These are phyloP conservation scores for Colletotrichum trifolii DNA, from an alignment of 2,329 filamentous ascomycete species.

Conservation along the genomic window DNA sequence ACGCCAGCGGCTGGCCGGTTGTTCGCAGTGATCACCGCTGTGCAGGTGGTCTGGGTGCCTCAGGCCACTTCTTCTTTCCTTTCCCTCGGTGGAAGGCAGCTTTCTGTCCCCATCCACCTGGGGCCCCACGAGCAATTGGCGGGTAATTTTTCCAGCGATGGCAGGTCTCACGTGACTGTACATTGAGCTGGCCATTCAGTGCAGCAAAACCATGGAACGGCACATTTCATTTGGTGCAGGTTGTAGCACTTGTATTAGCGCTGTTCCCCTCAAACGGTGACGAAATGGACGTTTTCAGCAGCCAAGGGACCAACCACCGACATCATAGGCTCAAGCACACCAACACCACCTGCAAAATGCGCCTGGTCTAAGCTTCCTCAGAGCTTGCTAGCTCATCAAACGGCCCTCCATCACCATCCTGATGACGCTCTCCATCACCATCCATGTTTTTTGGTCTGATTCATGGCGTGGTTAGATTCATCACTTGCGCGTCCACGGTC, in stretches of 20 bases:
- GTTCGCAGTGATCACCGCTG: conserved; percentile 30
- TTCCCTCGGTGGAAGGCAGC: conserved; percentile 2
- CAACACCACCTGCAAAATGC: conserved; percentile 14
- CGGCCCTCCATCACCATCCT: conserved; percentile 12
- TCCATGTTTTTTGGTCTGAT: background rate
- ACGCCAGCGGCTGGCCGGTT: conserved; percentile 29
- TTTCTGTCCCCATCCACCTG: background rate
- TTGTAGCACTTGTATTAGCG: too few relatives aligned
- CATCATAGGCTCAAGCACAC: conserved; percentile 28
- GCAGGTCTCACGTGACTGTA: too few relatives aligned
- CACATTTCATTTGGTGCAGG: too few relatives aligned
- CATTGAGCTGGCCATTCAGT: too few relatives aligned
- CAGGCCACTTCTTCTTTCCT: conserved; percentile 14
- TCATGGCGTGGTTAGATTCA: background rate
- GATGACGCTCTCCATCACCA: conserved; percentile 2
- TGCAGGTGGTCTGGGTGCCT: conserved; percentile 19
- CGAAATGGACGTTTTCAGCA: conserved; percentile 14
- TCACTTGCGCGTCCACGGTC: background rate
- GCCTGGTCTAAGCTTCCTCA: conserved; percentile 20
- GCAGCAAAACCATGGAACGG: too few relatives aligned
- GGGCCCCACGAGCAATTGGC: background rate
- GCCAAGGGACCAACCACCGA: conserved; percentile 15
- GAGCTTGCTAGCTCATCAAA: conserved; percentile 16
- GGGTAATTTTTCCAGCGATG: too few relatives aligned
- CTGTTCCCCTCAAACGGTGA: too few relatives aligned